Percentiles rank a stretch among this genome's conserved stretches.
These are phyloP conservation scores for Metschnikowia bowlesiae DNA, from an alignment of 805 yeast genomes.

Conservation along the genomic window DNA sequence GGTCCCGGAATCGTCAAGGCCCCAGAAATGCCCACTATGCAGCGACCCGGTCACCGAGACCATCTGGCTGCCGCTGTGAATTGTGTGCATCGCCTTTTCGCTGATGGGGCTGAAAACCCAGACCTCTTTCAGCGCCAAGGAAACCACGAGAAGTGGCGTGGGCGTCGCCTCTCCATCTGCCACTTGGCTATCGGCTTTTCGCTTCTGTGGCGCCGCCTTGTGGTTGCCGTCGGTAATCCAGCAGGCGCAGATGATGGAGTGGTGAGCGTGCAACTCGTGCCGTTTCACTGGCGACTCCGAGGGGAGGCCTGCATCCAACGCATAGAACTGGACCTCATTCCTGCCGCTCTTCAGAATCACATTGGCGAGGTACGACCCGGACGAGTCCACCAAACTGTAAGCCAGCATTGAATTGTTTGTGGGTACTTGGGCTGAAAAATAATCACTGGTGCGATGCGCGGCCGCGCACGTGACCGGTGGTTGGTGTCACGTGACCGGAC, in stretches of 20 bases:
- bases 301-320: slow-evolving; percentile 10
- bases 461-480: background rate
- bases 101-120: slow-evolving; percentile 42
- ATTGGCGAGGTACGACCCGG: slow-evolving; percentile 33
- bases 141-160: slow-evolving; percentile 25
- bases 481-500: background rate
- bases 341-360: slow-evolving; percentile 41
- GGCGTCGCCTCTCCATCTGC: slow-evolving; percentile 1
- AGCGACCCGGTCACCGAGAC: slow-evolving; percentile 16
- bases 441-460: slow-evolving; percentile 3
- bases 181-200: slow-evolving; percentile 1
- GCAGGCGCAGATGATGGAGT: slow-evolving; percentile 28
- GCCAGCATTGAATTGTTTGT: slow-evolving; percentile 11
- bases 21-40: slow-evolving; percentile 22
- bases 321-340: slow-evolving; percentile 44
- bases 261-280: slow-evolving; percentile 41
- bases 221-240: slow-evolving; percentile 29
- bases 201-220: slow-evolving; percentile 3
- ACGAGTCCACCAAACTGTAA: slow-evolving; percentile 23
- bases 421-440: background rate
- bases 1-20: slow-evolving; percentile 13
- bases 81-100: slow-evolving; percentile 35
- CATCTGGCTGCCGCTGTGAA: slow-evolving; percentile 21
- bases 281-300: slow-evolving; percentile 18
- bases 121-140: slow-evolving; percentile 35